Percentiles rank a stretch among this genome's conserved stretches.
Evolutionary conservation across 768 basidiomycete species (phyloP).

Genomic region (Termitomyces sp.): DNA sequence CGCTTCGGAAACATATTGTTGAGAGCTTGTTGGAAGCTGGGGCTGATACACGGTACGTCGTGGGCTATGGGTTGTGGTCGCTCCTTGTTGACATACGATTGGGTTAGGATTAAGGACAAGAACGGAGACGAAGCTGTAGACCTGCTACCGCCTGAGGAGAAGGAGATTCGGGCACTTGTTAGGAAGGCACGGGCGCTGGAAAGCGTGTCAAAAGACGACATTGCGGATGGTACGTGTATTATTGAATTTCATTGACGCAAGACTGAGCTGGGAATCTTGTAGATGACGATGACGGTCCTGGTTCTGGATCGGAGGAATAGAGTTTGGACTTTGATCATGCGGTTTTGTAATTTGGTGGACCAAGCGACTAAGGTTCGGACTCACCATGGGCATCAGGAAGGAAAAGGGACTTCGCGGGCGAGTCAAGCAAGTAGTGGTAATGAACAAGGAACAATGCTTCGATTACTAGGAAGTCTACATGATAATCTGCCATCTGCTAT

Average conservation of each 20-base stretch:
- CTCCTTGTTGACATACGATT: not conserved
- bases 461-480: not conserved
- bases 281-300: slow-evolving; percentile 25
- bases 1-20: slow-evolving; percentile 51
- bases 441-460: not conserved
- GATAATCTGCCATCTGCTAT: not conserved
- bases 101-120: slow-evolving; percentile 66
- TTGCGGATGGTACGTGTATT: slow-evolving; percentile 52
- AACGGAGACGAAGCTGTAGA: slow-evolving; percentile 55
- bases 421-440: not conserved
- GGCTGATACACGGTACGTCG: slow-evolving; percentile 62
- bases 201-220: slow-evolving; percentile 53
- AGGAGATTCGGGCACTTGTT: slow-evolving; percentile 47
- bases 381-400: not conserved
- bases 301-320: slow-evolving; percentile 32
- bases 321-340: not conserved
- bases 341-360: not conserved
- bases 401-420: not conserved
- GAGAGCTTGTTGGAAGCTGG: slow-evolving; percentile 75
- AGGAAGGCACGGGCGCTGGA: slow-evolving; percentile 50
- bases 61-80: not conserved
- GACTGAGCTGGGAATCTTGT: not conserved
- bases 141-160: slow-evolving; percentile 50
- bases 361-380: not conserved
- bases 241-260: not conserved